Evolutionary conservation across 2,329 filamentous ascomycete species (phyloP), one percentile per base, ranked within the genome.

Genomic region (Phialophora chinensis): DNA sequence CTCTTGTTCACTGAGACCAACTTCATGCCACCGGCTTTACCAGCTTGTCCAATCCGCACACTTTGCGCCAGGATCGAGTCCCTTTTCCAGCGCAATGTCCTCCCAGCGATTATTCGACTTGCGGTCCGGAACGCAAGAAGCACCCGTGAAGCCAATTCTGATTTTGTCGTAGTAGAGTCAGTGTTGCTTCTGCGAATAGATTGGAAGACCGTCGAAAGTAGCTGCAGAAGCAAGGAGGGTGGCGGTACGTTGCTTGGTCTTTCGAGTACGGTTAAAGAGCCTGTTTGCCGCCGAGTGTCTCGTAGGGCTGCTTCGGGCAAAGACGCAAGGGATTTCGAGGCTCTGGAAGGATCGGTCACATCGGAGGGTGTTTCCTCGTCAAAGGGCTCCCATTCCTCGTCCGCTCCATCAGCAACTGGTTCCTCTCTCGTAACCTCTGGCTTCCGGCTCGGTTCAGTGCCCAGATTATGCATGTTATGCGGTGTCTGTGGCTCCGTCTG

Each of bases 201-300:
- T 17, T 66, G 83, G 67, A 97, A 87, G 4, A 96, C 80, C 7
- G 86, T 82, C 0, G 91, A 88, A 71, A 97, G 92, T 7, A 92
- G 78, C 8, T 91, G 88, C 25, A 98, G 84, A 14, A 98, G 82
- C 23, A 96, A 85, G 0, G 91, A 91, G 0, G 94, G 94, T 4
- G 94, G 94, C 10, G 94, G 94, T 7, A 97, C 88, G 74, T 97
- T 97, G 20, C 88, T 92, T 4, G 93, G 93, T 5, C 92, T 90
- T 66, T 70, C 29, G 17, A 55, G 62, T 25, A 42, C 27, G 2
- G 31, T 44, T 25, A 29, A 52, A 66, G 35, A 12, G 25, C 27
- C 7, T 25, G 23, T 1, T 59, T 54, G 50, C 42, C 56, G 49
- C 47, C 31, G 10, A 65, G 66, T 61, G 47, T 25, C 72, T 71